Percentiles rank a stretch among this genome's conserved stretches.
phyloP scores from a whole-genome alignment of 768 basidiomycete genomes.

The Bullera alba region DNA sequence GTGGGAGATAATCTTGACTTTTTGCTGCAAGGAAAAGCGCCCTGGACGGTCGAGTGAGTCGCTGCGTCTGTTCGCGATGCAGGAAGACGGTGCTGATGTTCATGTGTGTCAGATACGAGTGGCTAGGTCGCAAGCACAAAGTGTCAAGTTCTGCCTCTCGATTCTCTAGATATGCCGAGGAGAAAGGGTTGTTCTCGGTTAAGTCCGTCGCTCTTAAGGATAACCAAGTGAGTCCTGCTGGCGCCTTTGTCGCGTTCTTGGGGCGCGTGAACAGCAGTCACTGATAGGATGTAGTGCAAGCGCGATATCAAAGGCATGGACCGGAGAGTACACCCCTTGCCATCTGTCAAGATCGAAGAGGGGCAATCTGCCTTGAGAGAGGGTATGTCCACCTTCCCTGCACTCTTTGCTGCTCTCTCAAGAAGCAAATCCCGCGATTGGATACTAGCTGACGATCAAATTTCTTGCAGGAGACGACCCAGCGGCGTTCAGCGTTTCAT shows the following conservation, averaged over 20 bases:
- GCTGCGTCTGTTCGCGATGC: background rate
- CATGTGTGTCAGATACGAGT: conserved; percentile 58
- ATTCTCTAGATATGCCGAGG: conserved; percentile 76
- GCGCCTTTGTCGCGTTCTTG: background rate
- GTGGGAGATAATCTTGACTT: conserved; percentile 85
- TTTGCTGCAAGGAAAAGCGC: conserved; percentile 85
- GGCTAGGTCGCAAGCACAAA: conserved; percentile 65
- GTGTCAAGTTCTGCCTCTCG: conserved; percentile 72
- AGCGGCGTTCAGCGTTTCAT: conserved; percentile 84
- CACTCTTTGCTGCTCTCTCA: background rate
- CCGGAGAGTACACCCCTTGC: conserved; percentile 70
- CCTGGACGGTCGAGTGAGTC: conserved; percentile 68
- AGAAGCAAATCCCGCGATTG: background rate
- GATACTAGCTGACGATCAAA: background rate
- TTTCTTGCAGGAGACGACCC: conserved; percentile 59
- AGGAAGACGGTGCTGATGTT: background rate
- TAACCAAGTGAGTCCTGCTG: conserved; percentile 57
- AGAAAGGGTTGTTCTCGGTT: conserved; percentile 75
- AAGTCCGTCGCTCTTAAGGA: conserved; percentile 85
- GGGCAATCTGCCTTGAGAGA: conserved; percentile 89
- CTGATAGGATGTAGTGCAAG: conserved; percentile 46
- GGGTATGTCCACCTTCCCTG: conserved; percentile 56
- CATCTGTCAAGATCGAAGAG: conserved; percentile 79
- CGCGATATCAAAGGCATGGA: conserved; percentile 68
- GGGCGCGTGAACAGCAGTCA: conserved; percentile 3